phyloP scores from a whole-genome alignment of 257 asterid genomes.

The Capsicum baccatum region DNA sequence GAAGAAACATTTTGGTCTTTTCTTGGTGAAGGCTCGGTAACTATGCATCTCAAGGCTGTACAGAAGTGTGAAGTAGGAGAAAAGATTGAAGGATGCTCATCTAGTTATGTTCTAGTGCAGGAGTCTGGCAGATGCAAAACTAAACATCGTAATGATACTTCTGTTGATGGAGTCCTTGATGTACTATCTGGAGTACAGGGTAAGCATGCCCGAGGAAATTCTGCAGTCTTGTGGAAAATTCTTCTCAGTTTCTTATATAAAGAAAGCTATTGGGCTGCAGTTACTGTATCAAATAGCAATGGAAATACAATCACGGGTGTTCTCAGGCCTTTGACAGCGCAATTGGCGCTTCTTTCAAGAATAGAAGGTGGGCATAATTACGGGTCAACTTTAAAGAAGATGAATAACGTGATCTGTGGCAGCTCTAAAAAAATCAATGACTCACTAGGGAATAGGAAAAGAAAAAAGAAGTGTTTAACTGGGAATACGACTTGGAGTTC shows the following conservation, averaged over 20 bases:
- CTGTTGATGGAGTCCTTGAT: slow-evolving; percentile 66
- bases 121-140: slow-evolving; percentile 51
- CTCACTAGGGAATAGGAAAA: slow-evolving; percentile 52
- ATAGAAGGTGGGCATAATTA: slow-evolving; percentile 35
- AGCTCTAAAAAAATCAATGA: slow-evolving; percentile 38
- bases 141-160: slow-evolving; percentile 42
- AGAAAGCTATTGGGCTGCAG: slow-evolving; percentile 66
- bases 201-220: slow-evolving; percentile 39
- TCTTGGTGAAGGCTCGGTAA: slow-evolving; percentile 51
- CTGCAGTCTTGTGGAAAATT: slow-evolving; percentile 75
- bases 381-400: slow-evolving; percentile 33
- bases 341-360: slow-evolving; percentile 60
- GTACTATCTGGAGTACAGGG: slow-evolving; percentile 62
- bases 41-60: slow-evolving; percentile 64
- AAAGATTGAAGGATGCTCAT: slow-evolving; percentile 39
- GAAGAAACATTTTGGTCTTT: slow-evolving; percentile 40
- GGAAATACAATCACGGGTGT: slow-evolving; percentile 55
- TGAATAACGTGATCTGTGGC: slow-evolving; percentile 29
- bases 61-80: slow-evolving; percentile 45
- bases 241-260: slow-evolving; percentile 69
- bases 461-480: slow-evolving; percentile 51
- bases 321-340: slow-evolving; percentile 75
- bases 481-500: slow-evolving; percentile 74
- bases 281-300: slow-evolving; percentile 56
- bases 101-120: slow-evolving; percentile 58